phyloP scores from a whole-genome alignment of 495 filamentous ascomycete species.

The Clohesyomyces aquaticus region DNA sequence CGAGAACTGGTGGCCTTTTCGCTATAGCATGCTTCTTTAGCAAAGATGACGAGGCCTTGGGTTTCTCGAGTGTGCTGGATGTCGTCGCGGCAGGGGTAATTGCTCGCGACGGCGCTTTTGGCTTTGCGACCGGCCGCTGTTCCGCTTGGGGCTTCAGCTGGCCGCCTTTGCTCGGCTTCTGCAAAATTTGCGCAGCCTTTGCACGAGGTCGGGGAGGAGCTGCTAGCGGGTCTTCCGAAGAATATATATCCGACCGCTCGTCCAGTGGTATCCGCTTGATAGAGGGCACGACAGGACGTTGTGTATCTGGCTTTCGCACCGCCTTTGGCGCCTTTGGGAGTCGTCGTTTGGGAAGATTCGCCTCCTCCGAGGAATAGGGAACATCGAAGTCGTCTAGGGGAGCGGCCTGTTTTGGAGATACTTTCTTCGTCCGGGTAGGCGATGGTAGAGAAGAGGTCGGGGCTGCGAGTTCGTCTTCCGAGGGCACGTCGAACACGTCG shows the following conservation, averaged over 20 bases:
- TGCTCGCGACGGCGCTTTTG: slow-evolving; percentile 7
- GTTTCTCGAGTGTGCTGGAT: neutral
- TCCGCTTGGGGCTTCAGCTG: slow-evolving; percentile 1
- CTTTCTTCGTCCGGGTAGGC: slow-evolving; percentile 5
- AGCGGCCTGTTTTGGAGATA: neutral
- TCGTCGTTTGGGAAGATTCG: neutral
- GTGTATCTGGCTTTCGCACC: neutral
- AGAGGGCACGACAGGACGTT: neutral
- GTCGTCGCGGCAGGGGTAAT: slow-evolving; percentile 7
- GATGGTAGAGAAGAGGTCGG: neutral
- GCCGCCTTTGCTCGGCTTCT: neutral
- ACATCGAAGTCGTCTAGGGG: slow-evolving; percentile 41
- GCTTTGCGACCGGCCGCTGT: slow-evolving; percentile 12
- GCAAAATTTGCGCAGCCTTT: slow-evolving; percentile 2
- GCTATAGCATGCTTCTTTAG: slow-evolving; percentile 3
- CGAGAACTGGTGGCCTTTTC: neutral
- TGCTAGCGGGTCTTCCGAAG: slow-evolving; percentile 16
- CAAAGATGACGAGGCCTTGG: neutral
- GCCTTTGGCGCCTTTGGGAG: slow-evolving; percentile 10
- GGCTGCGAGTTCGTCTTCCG: slow-evolving; percentile 45
- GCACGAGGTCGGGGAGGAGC: slow-evolving; percentile 3
- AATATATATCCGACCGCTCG: neutral
- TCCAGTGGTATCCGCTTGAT: neutral
- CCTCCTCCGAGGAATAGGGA: slow-evolving; percentile 43
- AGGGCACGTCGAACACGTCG: slow-evolving; percentile 45